phyloP scores from a whole-genome alignment of 768 basidiomycete species.

The Leccinum sublutescens region DNA sequence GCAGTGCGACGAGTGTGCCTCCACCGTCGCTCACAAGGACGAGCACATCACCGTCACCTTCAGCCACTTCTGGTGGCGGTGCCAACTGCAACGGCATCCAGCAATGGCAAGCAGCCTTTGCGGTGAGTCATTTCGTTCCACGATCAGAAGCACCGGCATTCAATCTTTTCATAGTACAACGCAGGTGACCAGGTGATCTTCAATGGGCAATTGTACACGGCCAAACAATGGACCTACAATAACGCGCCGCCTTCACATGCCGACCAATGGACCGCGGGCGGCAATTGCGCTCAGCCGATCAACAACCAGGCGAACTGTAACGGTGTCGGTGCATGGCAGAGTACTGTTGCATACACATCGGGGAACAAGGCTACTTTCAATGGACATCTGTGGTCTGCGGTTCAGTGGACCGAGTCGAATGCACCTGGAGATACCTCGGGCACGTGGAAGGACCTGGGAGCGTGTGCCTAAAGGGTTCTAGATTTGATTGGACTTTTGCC shows the following conservation, averaged over 20 bases:
- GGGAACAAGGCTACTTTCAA: constrained; percentile 20
- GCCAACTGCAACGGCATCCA: constrained; percentile 18
- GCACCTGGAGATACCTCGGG: constrained; percentile 26
- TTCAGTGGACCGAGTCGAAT: constrained; percentile 25
- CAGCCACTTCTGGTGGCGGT: not conserved
- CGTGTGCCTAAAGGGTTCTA: constrained; percentile 11
- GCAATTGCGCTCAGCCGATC: constrained; percentile 20
- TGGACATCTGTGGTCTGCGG: constrained; percentile 20
- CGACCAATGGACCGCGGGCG: constrained; percentile 18
- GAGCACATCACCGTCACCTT: not conserved
- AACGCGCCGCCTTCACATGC: constrained; percentile 12
- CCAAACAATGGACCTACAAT: constrained; percentile 28
- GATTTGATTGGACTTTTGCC: not conserved
- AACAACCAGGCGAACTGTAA: constrained; percentile 23
- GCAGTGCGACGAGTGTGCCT: not conserved
- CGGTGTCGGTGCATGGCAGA: constrained; percentile 22
- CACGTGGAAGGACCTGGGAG: constrained; percentile 24
- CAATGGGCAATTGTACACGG: constrained; percentile 20
- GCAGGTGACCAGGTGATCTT: constrained; percentile 25
- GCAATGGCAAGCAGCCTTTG: constrained; percentile 23
- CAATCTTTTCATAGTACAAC: constrained; percentile 18
- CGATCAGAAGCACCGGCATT: accelerated
- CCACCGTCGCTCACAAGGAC: not conserved
- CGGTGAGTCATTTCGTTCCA: constrained; percentile 6
- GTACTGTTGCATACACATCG: constrained; percentile 11